Evolutionary conservation across 208 protist genomes (phyloP).

Genomic region (Naegleria gruberi): DNA sequence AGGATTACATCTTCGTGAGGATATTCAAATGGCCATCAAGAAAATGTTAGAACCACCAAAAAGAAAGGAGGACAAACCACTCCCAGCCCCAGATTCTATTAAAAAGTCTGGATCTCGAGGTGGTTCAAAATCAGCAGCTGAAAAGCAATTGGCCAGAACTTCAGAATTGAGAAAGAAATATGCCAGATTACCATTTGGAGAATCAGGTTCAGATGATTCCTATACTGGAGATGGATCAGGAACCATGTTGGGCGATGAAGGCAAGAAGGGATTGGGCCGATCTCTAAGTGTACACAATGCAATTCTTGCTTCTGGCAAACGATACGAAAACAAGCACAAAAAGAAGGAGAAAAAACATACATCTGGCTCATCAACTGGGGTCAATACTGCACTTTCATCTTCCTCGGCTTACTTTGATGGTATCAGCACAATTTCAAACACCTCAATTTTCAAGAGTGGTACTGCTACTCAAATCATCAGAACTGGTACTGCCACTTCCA

Average conservation of each 20-base stretch:
- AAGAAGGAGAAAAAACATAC: neutral
- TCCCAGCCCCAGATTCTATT: constrained; percentile 24
- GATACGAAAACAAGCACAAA: neutral
- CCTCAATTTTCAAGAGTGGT: neutral
- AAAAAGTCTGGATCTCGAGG: constrained; percentile 28
- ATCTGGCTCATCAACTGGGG: neutral
- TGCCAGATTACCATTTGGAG: neutral
- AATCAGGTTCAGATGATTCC: neutral
- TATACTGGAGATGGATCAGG: neutral
- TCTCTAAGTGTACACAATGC: neutral
- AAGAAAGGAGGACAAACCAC: constrained; percentile 26
- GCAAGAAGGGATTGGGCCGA: neutral
- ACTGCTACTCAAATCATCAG: neutral
- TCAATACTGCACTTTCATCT: neutral
- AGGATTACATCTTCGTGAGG: constrained; percentile 19
- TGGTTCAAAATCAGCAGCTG: neutral
- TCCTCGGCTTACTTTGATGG: neutral
- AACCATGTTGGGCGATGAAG: neutral
- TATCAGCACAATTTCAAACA: neutral
- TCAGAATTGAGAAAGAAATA: neutral
- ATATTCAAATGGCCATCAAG: constrained; percentile 20
- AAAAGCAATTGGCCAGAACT: neutral
- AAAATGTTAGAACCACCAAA: constrained; percentile 33
- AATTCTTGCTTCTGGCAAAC: neutral
- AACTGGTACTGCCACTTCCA: neutral